Percentiles rank a stretch among this genome's conserved stretches.
Evolutionary conservation across 176 grass and related monocot genomes (phyloP).

Genomic region (Otatea glauca): DNA sequence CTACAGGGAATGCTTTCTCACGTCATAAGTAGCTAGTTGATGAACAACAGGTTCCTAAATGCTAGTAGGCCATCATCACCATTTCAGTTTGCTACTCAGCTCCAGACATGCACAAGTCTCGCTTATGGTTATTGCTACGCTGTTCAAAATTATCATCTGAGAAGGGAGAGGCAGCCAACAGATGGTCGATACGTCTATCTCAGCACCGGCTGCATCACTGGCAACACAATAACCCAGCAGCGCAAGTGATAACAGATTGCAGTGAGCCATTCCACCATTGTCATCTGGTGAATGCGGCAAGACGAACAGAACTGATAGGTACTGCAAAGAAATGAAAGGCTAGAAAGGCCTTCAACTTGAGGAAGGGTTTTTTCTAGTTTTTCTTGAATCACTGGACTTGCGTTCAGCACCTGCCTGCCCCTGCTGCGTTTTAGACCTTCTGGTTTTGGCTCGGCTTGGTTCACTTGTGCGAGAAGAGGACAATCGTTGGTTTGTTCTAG

Average conservation of each 20-base stretch:
- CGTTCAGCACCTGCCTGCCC: conserved; percentile 35
- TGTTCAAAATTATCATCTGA: conserved; percentile 22
- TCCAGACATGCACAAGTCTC: neutral
- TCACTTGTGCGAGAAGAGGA: conserved; percentile 31
- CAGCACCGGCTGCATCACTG: neutral
- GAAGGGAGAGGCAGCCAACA: neutral
- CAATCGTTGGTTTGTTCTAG: conserved; percentile 30
- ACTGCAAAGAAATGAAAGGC: neutral
- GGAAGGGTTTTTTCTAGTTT: conserved; percentile 51
- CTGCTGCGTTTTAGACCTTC: conserved; percentile 35
- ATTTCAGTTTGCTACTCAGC: conserved; percentile 32
- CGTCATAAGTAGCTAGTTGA: neutral
- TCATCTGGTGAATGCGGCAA: conserved; percentile 14
- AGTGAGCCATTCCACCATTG: neutral
- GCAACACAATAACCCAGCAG: neutral
- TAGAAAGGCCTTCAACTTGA: conserved; percentile 21
- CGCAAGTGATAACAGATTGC: neutral
- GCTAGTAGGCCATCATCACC: neutral
- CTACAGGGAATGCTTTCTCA: conserved; percentile 29
- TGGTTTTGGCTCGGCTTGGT: conserved; percentile 39
- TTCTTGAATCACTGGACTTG: conserved; percentile 48
- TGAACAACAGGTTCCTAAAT: neutral
- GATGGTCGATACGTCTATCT: neutral
- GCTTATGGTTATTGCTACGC: neutral
- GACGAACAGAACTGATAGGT: neutral